Conservation (phyloP, 2,329 filamentous ascomycete genomes). For the Trichoderma koningii region DNA sequence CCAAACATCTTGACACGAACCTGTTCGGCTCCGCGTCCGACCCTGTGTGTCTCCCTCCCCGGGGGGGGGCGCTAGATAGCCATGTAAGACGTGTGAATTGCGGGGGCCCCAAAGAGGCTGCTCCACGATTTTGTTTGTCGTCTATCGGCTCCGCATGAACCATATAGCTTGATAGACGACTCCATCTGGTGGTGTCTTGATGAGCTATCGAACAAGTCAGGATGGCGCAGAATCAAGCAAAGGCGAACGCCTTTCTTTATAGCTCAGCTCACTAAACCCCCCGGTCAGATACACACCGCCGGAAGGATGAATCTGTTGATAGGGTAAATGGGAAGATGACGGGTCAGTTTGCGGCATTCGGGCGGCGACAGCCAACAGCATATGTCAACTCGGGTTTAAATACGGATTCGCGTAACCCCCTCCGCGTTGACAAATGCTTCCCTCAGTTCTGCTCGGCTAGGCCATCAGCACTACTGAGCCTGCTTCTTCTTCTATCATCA, state of each 20-base stretch:
- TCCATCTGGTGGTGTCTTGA: background rate
- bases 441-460: background rate
- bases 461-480: background rate
- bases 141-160: background rate
- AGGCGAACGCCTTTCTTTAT: slow-evolving; percentile 6
- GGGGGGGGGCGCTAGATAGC: no score
- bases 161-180: background rate
- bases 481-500: background rate
- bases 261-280: background rate
- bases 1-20: no score
- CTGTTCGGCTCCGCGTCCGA: no score
- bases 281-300: background rate
- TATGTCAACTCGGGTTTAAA: background rate
- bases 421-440: background rate
- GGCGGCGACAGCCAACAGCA: background rate
- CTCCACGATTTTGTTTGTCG: background rate
- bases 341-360: background rate
- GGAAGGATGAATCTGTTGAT: background rate
- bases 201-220: background rate
- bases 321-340: slow-evolving; percentile 10
- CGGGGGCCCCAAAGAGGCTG: background rate
- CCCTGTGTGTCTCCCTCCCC: no score
- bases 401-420: background rate
- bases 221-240: background rate
- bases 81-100: background rate